Conservation (phyloP, 139 green algal species). For the Volvox reticuliferus region DNA sequence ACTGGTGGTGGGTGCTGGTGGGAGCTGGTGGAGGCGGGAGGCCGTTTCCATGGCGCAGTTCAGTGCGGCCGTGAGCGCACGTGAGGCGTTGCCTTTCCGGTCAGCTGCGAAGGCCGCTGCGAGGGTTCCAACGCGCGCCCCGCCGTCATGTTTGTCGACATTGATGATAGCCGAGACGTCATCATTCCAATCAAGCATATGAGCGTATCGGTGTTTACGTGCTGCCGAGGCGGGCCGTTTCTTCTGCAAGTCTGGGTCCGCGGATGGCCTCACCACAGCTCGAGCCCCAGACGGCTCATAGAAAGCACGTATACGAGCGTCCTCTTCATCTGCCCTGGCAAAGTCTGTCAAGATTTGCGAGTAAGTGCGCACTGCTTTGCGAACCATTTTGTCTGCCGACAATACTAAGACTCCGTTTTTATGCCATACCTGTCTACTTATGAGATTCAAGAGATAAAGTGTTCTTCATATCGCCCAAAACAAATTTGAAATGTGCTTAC, state of each 20-base stretch:
- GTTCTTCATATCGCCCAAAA: too few species aligned
- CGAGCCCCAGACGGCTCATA: background rate
- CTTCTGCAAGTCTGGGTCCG: slow-evolving; percentile 5
- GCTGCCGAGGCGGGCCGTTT: background rate
- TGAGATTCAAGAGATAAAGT: too few species aligned
- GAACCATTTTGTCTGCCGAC: slow-evolving; percentile 15
- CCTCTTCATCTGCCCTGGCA: background rate
- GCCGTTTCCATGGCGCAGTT: background rate
- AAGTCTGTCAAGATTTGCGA: slow-evolving; percentile 3
- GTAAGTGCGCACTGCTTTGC: slow-evolving; percentile 40
- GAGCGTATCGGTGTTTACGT: slow-evolving; percentile 43
- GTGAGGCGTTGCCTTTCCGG: slow-evolving; percentile 3
- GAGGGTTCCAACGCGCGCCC: background rate
- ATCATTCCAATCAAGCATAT: slow-evolving; percentile 48
- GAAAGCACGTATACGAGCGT: background rate
- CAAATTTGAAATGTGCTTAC: too few species aligned
- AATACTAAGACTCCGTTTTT: background rate
- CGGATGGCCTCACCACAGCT: background rate
- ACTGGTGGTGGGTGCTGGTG: background rate
- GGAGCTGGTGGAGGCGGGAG: background rate
- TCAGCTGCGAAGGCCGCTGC: background rate
- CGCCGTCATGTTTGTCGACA: slow-evolving; percentile 30
- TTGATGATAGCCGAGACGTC: slow-evolving; percentile 24
- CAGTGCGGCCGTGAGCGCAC: slow-evolving; percentile 27
- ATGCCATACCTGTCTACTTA: background rate